Conservation (phyloP, 257 asterid genomes). For the Ajuga chamaepitys region DNA sequence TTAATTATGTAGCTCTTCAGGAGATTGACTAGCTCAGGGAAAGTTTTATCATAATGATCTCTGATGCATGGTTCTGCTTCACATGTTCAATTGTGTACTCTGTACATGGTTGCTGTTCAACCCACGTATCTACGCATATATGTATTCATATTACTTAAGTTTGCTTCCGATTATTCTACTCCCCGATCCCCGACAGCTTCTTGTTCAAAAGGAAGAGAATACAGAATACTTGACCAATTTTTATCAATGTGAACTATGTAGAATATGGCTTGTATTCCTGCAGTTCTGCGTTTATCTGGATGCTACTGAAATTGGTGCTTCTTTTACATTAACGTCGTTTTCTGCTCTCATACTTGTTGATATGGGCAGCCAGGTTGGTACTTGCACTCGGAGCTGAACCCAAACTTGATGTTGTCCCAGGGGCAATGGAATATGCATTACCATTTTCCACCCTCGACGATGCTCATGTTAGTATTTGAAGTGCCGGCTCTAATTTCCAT, state of each 20-base stretch:
- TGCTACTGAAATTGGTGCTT: conserved; percentile 13
- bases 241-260: not conserved
- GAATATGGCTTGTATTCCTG: not conserved
- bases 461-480: conserved; percentile 63
- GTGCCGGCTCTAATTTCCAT: conserved; percentile 1
- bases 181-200: not conserved
- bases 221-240: not conserved
- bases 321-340: conserved; percentile 8
- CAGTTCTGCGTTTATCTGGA: not conserved
- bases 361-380: conserved; percentile 97
- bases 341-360: conserved; percentile 30
- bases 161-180: not conserved
- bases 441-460: conserved; percentile 96
- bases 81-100: not conserved
- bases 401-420: conserved; percentile 80
- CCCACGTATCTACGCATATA: not conserved
- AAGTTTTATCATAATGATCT: not conserved
- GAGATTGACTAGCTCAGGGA: not conserved
- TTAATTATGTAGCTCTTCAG: not conserved
- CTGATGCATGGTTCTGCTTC: not conserved
- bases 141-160: not conserved
- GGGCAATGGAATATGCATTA: conserved; percentile 75
- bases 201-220: not conserved
- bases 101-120: not conserved
- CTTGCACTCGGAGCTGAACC: conserved; percentile 95